Conservation (phyloP, 345 rosid species). For the Acer saccharum region DNA sequence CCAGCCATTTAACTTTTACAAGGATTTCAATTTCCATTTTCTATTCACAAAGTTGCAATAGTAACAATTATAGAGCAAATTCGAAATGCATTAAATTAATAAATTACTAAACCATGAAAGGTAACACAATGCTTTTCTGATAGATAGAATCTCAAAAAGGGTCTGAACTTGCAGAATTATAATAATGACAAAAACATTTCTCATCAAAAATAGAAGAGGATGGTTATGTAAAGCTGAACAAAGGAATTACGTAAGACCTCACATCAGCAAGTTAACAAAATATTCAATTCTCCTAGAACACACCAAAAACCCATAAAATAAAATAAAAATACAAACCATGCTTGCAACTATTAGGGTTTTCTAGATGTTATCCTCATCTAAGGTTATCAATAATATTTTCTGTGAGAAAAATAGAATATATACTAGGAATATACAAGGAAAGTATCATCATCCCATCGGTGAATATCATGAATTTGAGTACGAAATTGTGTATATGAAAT, state of each 20-base stretch:
- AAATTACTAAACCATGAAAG: neutral
- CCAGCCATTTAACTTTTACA: neutral
- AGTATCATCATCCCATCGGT: neutral
- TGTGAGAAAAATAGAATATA: neutral
- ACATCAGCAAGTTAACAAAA: neutral
- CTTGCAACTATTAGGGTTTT: conserved; percentile 3
- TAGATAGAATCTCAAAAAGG: neutral
- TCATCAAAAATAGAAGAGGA: neutral
- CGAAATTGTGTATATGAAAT: no score
- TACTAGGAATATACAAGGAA: neutral
- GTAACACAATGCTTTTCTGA: neutral
- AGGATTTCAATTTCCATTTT: neutral
- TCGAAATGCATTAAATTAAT: neutral
- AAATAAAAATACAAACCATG: neutral
- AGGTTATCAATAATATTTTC: neutral
- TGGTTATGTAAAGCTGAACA: neutral
- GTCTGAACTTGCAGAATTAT: neutral
- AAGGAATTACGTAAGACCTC: no score
- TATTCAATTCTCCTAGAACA: neutral
- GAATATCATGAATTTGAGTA: no score
- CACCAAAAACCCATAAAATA: neutral
- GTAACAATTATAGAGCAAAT: neutral
- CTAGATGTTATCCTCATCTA: neutral
- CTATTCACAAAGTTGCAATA: neutral
- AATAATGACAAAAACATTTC: neutral